Base-by-base conservation (phyloP, 106 monocot genomes). In the Hemerocallis citrina region DNA sequence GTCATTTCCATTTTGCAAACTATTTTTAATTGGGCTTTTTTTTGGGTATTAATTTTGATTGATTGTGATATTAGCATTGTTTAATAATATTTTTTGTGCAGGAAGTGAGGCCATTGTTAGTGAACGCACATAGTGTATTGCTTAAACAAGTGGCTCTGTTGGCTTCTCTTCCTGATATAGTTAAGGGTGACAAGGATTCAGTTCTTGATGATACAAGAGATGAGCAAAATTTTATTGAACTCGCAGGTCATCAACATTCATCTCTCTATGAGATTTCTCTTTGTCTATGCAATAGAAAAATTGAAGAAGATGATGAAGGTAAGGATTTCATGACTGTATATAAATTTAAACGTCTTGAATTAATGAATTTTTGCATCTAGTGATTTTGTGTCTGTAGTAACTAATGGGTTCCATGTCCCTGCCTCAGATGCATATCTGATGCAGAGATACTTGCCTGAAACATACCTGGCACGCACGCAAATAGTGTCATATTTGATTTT, bases 251-350 rank as follows among this genome's bases (percentile, higher is more conserved):
- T 12, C 85, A 87, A 76, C 81, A 85, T 27, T 81, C 91, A 19
- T 75, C 86, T 22, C 66, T 74, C 6, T 96, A 66, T 47, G 83
- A 87, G 84, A 96, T 96, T 13, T 54, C 79, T 61, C 66, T 95
- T 42, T 61, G 58, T 42, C 55, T 51, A 5, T 46, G n/a, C 6
- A 29, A 13, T 7, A 13, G 30, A 8, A 19, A 54, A 23, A 34
- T 15, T 12, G 31, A 13, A 23, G 62, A 50, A 6, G 61, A 61
- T 51, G 56, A 44, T 16, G 48, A 74, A 74, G 74, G 74, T 74
- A 2, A 61, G 36, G 9, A n/a, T n/a, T n/a, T n/a, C n/a, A n/a
- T n/a, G n/a, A n/a, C n/a, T n/a, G n/a, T n/a, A n/a, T n/a, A n/a
- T n/a, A n/a, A n/a, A n/a, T n/a, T n/a, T n/a, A n/a, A n/a, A n/a